Evolutionary conservation across 2,329 filamentous ascomycete species (phyloP).

Genomic region (Cytospora leucostoma): DNA sequence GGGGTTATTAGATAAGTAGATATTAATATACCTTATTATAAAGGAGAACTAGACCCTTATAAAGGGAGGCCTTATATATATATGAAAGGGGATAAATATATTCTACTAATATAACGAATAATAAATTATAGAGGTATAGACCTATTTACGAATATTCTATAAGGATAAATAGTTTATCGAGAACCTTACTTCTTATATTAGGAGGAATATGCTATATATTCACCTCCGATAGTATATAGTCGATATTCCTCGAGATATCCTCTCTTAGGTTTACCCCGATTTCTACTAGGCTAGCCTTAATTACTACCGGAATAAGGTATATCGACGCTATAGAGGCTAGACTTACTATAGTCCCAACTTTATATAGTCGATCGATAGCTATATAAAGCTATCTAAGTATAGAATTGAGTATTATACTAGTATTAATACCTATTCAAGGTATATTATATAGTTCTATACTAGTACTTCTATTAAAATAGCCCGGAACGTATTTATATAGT

Average conservation of each 20-base stretch:
- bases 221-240: background rate
- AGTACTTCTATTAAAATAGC: background rate
- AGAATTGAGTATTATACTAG: background rate
- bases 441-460: background rate
- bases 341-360: background rate
- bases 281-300: background rate
- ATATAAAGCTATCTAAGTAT: slow-evolving; percentile 1
- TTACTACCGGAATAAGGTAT: background rate
- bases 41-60: background rate
- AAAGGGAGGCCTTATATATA: background rate
- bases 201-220: background rate
- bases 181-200: background rate
- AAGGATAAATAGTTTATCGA: slow-evolving; percentile 1
- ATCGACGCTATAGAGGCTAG: background rate
- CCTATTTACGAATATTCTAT: background rate
- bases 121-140: background rate
- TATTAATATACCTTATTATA: background rate
- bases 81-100: background rate
- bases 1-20: background rate
- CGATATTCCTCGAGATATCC: background rate
- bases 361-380: slow-evolving; percentile 1
- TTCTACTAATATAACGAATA: background rate
- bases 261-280: background rate
- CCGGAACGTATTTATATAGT: background rate
- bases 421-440: background rate